These are phyloP conservation scores for Pyronema omphalodes DNA, from an alignment of 495 filamentous ascomycete genomes.

Conservation along the genomic window DNA sequence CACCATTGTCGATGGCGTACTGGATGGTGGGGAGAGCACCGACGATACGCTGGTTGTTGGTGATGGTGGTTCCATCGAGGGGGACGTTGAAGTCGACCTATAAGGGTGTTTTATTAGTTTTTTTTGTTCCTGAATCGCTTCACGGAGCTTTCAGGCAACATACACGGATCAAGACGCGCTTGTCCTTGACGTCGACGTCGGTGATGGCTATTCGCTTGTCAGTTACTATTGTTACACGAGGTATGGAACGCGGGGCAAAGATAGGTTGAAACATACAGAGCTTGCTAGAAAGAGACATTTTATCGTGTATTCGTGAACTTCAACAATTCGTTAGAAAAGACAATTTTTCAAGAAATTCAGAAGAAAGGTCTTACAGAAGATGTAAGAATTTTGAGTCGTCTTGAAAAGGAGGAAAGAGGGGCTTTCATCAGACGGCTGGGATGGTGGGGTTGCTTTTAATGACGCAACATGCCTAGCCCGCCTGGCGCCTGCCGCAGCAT, in stretches of 20 bases:
- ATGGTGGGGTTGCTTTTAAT: background rate
- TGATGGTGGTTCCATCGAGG: conserved; percentile 77
- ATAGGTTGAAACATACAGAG: conserved; percentile 30
- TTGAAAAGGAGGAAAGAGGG: background rate
- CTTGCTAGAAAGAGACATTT: conserved; percentile 97
- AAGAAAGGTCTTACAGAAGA: background rate
- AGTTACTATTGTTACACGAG: background rate
- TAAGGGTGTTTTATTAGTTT: background rate
- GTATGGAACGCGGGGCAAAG: background rate
- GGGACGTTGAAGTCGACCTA: conserved; percentile 99
- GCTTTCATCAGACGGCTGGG: background rate
- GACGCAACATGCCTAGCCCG: background rate
- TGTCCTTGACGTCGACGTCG: conserved; percentile 91
- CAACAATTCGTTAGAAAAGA: too few species aligned
- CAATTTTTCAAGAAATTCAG: background rate
- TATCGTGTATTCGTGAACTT: conserved; percentile 17
- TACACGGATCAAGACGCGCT: conserved; percentile 93
- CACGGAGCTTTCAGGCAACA: conserved; percentile 16
- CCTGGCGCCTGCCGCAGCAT: too few species aligned
- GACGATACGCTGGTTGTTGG: conserved; percentile 95
- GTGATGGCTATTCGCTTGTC: conserved; percentile 42
- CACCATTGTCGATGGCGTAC: conserved; percentile 83
- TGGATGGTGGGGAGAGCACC: conserved; percentile 96
- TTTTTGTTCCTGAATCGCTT: background rate
- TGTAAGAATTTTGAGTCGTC: background rate